These are phyloP conservation scores for Chrysoporthe deuterocubensis DNA, from an alignment of 2,329 filamentous ascomycete species.

Conservation along the genomic window DNA sequence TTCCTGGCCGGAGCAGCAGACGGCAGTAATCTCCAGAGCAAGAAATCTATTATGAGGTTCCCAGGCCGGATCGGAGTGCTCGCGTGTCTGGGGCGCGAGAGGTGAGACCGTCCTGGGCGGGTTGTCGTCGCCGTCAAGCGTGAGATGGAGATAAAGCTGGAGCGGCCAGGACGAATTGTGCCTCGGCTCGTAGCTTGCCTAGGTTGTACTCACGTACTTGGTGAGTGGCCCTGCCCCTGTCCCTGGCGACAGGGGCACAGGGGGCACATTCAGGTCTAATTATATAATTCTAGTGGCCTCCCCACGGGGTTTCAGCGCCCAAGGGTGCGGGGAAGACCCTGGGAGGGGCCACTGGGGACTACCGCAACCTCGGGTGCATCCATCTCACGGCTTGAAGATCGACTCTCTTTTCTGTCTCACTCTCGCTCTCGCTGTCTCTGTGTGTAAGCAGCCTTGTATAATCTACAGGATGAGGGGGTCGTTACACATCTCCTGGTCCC, in stretches of 20 bases:
- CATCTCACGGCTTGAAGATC: neutral
- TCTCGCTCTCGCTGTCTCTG: neutral
- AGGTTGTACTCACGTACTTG: too few relatives aligned
- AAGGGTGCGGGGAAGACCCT: neutral
- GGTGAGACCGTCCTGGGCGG: neutral
- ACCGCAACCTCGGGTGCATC: conserved; percentile 1
- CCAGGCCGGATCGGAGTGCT: too few relatives aligned
- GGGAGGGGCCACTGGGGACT: neutral
- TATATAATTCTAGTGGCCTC: neutral
- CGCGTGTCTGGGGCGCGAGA: neutral
- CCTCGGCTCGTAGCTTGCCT: conserved; percentile 1
- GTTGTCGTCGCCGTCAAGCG: neutral
- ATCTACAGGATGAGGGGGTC: neutral
- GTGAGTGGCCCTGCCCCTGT: neutral
- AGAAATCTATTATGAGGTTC: neutral
- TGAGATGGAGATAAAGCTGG: neutral
- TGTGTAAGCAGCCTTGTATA: too few relatives aligned
- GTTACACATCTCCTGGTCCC: neutral
- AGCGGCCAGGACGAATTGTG: conserved; percentile 3
- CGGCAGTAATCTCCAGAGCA: neutral
- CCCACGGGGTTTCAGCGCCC: neutral
- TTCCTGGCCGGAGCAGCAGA: too few relatives aligned
- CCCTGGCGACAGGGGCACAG: too few relatives aligned
- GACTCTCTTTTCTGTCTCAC: neutral
- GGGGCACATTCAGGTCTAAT: too few relatives aligned